phyloP scores from a whole-genome alignment of 306 rosid genomes.

The Pyrus bretschneideri region DNA sequence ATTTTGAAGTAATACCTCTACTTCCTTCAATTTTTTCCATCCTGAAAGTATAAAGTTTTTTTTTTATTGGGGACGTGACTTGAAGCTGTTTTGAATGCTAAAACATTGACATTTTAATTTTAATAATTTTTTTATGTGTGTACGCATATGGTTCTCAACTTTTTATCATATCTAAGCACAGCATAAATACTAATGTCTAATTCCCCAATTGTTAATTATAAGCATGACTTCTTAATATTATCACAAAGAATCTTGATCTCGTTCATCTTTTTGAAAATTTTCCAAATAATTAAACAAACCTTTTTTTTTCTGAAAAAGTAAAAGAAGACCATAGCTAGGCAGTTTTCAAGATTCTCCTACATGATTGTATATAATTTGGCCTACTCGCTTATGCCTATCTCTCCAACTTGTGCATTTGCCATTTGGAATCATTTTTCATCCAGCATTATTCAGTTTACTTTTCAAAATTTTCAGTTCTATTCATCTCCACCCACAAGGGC shows the following conservation, averaged over 20 bases:
- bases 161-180: not conserved
- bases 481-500: not conserved
- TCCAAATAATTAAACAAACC: not conserved
- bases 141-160: not conserved
- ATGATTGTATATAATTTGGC: slow-evolving; percentile 13
- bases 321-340: not conserved
- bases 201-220: not conserved
- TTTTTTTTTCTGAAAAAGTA: not conserved
- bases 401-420: slow-evolving; percentile 9
- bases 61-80: not conserved
- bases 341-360: slow-evolving; percentile 15
- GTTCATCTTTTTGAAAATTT: not conserved
- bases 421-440: not conserved
- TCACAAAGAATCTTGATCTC: slow-evolving; percentile 3
- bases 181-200: not conserved
- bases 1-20: not conserved
- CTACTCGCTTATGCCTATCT: slow-evolving; percentile 2
- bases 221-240: not conserved
- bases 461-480: not conserved
- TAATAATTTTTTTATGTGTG: not conserved
- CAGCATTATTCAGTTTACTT: not conserved
- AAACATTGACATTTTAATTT: not conserved
- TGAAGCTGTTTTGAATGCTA: not conserved
- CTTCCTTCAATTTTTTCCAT: not conserved
- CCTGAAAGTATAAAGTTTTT: no score